Percentiles rank a stretch among this genome's conserved stretches.
Evolutionary conservation across 2,329 filamentous ascomycete species (phyloP).

Genomic region (Calonectria pseudoreteaudii): DNA sequence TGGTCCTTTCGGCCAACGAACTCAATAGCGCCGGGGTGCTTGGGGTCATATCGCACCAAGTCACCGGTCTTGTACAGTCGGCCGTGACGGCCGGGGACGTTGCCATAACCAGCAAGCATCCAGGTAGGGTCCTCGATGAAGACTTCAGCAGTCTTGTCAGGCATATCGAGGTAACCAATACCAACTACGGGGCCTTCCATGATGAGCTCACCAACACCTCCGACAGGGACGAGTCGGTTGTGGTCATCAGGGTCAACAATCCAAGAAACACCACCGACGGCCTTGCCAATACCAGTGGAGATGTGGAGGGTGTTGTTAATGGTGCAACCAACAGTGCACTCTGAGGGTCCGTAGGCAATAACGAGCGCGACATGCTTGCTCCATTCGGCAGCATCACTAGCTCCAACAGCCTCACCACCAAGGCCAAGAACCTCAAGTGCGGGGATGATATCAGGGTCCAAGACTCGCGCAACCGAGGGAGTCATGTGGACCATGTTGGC

Average conservation of each 20-base stretch:
- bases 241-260: conserved; percentile 62
- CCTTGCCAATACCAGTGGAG: conserved; percentile 59
- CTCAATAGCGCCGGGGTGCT: conserved; percentile 64
- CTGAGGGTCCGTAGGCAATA: conserved; percentile 65
- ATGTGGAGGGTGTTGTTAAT: conserved; percentile 52
- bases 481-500: conserved; percentile 64
- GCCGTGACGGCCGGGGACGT: conserved; percentile 51
- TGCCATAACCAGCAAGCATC: conserved; percentile 55
- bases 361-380: conserved; percentile 59
- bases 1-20: conserved; percentile 53
- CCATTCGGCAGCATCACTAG: conserved; percentile 61
- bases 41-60: conserved; percentile 63
- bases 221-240: conserved; percentile 59
- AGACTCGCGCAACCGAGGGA: conserved; percentile 60
- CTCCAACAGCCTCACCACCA: conserved; percentile 65
- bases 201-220: conserved; percentile 64
- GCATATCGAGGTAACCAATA: conserved; percentile 69
- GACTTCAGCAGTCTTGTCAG: conserved; percentile 65
- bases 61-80: conserved; percentile 72
- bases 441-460: conserved; percentile 58
- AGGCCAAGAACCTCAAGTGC: conserved; percentile 60
- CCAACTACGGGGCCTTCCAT: conserved; percentile 71
- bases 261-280: conserved; percentile 61
- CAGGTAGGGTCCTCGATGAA: conserved; percentile 69
- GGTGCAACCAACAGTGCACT: conserved; percentile 63